Evolutionary conservation across 352 stramenopile species (phyloP), one percentile per base, ranked within the genome.

Genomic region (Phytophthora pinifolia): DNA sequence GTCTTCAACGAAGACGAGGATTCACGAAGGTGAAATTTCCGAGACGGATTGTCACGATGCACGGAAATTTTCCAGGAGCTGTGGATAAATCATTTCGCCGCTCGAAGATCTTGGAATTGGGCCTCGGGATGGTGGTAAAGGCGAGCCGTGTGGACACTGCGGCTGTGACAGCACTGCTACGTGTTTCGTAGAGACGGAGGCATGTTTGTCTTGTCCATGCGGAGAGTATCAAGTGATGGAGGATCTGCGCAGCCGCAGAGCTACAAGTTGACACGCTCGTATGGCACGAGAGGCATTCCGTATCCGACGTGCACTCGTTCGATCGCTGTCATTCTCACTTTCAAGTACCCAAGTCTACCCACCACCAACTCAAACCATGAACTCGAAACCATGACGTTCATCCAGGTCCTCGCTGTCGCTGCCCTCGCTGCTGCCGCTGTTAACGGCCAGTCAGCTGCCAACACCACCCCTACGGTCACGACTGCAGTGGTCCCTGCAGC

Each of bases 361-460:
- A n/a, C n/a, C n/a, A n/a, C n/a, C n/a, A n/a, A n/a, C n/a, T n/a
- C n/a, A n/a, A n/a, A n/a, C n/a, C n/a, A n/a, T n/a, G n/a, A n/a
- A n/a, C n/a, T n/a, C n/a, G n/a, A n/a, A n/a, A n/a, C n/a, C n/a
- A n/a, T n/a, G n/a, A n/a, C n/a, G n/a, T n/a, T n/a, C n/a, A n/a
- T 69, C 42, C 57, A 71, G 35, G 29, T 70, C 37, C 39, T 75
- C 53, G 48, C 59, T 13, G 46, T 75, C 17, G 62, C 58, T 20
- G 58, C 61, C 4, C 49, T 75, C 10, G 62, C 62, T 30, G 39
- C 68, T n/a, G 57, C 42, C 14, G 53, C 53, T 22, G 48, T 59
- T 7, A 72, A 62, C 35, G 66, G 50, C 9, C 66, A 75, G 12
- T 49, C 49, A 12, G 49, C 30, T 14, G 35, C 57, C 27, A 57